These are phyloP conservation scores for Rhexocercosporidium sp. DNA, from an alignment of 2,329 filamentous ascomycete genomes.

Conservation along the genomic window DNA sequence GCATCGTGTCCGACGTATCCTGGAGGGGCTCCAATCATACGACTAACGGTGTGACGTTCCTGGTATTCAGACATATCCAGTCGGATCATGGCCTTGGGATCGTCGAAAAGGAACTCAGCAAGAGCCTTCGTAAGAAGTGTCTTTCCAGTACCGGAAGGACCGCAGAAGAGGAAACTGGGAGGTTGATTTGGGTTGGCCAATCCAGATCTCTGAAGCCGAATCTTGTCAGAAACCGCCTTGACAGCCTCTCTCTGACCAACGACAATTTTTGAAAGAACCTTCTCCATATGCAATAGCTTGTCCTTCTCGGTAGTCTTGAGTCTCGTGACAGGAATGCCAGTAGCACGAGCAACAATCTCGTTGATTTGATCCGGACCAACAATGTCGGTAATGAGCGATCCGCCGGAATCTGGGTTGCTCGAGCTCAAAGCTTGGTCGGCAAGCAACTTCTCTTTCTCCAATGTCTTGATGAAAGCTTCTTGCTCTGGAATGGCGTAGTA, in stretches of 20 bases:
- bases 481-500: slow-evolving; percentile 98
- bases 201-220: slow-evolving; percentile 91
- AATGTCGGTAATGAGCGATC: slow-evolving; percentile 85
- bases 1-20: slow-evolving; percentile 97
- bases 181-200: slow-evolving; percentile 96
- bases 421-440: slow-evolving; percentile 74
- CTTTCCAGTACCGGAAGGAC: slow-evolving; percentile 97
- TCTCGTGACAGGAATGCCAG: slow-evolving; percentile 95
- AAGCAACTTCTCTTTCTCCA: slow-evolving; percentile 80
- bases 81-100: slow-evolving; percentile 95
- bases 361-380: slow-evolving; percentile 99
- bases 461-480: slow-evolving; percentile 75
- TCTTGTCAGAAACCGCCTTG: slow-evolving; percentile 90
- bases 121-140: slow-evolving; percentile 95
- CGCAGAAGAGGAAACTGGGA: slow-evolving; percentile 97
- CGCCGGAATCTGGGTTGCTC: slow-evolving; percentile 61
- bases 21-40: slow-evolving; percentile 97
- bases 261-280: slow-evolving; percentile 79
- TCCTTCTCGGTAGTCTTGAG: slow-evolving; percentile 97
- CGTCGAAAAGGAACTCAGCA: slow-evolving; percentile 97
- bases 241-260: slow-evolving; percentile 96
- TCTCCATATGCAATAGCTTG: slow-evolving; percentile 98
- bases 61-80: slow-evolving; percentile 99
- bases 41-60: slow-evolving; percentile 90
- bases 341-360: slow-evolving; percentile 96